A percentile compares a stretch with the other conserved stretches of the same genome.
These are phyloP conservation scores for Phytophthora cactorum DNA, from an alignment of 352 stramenopile genomes.

Conservation along the genomic window DNA sequence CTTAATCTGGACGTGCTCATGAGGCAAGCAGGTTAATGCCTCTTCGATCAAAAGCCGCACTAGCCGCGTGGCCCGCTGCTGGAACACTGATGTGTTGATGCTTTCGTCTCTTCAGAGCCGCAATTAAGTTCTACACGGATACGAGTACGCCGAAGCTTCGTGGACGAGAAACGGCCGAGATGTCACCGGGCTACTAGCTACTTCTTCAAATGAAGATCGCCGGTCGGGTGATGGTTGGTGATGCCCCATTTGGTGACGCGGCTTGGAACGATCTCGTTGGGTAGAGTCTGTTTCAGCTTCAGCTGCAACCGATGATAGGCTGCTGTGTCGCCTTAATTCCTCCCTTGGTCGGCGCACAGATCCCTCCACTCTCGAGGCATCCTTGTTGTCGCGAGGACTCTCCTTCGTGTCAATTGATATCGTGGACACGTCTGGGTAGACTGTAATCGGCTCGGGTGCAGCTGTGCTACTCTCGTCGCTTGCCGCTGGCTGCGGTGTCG, in stretches of 20 bases:
- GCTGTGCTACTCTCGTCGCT: not conserved
- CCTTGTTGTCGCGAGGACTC: conserved; percentile 5
- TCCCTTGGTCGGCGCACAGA: not conserved
- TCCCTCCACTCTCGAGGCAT: conserved; percentile 1
- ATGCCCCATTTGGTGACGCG: conserved; percentile 1
- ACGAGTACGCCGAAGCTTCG: conserved; percentile 41
- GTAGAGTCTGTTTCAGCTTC: not conserved
- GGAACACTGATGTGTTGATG: conserved; percentile 33
- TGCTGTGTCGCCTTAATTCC: not conserved
- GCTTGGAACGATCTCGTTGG: not conserved
- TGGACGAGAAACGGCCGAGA: conserved; percentile 39
- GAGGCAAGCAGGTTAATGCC: conserved; percentile 37
- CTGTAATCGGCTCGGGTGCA: conserved; percentile 9
- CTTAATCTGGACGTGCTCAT: conserved; percentile 33
- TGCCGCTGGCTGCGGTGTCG: not conserved
- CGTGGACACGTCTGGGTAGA: conserved; percentile 28
- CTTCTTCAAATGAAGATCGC: conserved; percentile 6
- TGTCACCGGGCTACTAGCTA: not conserved
- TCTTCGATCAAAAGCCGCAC: conserved; percentile 50
- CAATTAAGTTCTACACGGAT: conserved; percentile 42
- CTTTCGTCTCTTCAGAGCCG: conserved; percentile 35
- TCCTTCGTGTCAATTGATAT: conserved; percentile 28
- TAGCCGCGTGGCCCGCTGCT: conserved; percentile 35
- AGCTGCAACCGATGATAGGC: not conserved
- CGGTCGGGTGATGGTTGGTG: conserved; percentile 1